These are phyloP conservation scores for Francoa sonchifolia DNA, from an alignment of 441 rosid species.

Conservation along the genomic window DNA sequence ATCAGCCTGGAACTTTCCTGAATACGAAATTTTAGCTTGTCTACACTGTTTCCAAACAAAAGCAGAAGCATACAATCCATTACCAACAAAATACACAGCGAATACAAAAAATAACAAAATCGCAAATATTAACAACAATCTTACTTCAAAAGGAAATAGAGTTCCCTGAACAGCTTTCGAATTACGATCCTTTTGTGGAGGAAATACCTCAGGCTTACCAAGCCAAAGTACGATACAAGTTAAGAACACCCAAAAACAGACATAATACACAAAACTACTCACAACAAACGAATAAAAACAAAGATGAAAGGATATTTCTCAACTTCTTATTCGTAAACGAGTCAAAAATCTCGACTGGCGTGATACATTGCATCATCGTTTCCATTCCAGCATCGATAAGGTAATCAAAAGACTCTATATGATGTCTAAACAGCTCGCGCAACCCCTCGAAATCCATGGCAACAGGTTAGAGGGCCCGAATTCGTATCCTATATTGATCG, in stretches of 20 bases:
- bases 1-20: conserved; percentile 52
- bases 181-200: conserved; percentile 50
- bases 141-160: conserved; percentile 68
- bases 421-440: conserved; percentile 62
- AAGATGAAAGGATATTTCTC: conserved; percentile 51
- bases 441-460: conserved; percentile 43
- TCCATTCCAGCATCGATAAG: conserved; percentile 63
- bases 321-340: conserved; percentile 30
- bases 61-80: conserved; percentile 4
- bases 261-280: background rate
- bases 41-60: conserved; percentile 69
- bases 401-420: conserved; percentile 75
- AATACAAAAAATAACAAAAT: background rate
- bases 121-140: background rate
- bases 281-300: background rate
- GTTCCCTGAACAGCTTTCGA: conserved; percentile 28
- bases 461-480: too few species aligned
- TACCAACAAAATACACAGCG: too few species aligned
- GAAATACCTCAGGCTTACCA: conserved; percentile 42
- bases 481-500: too few species aligned
- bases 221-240: conserved; percentile 47
- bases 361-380: conserved; percentile 46
- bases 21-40: conserved; percentile 73
- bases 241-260: conserved; percentile 29
- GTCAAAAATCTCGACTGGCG: conserved; percentile 44